Percentiles rank a stretch among this genome's conserved stretches.
Conservation (phyloP, 352 stramenopile genomes). For the Aphanomyces invadans region DNA sequence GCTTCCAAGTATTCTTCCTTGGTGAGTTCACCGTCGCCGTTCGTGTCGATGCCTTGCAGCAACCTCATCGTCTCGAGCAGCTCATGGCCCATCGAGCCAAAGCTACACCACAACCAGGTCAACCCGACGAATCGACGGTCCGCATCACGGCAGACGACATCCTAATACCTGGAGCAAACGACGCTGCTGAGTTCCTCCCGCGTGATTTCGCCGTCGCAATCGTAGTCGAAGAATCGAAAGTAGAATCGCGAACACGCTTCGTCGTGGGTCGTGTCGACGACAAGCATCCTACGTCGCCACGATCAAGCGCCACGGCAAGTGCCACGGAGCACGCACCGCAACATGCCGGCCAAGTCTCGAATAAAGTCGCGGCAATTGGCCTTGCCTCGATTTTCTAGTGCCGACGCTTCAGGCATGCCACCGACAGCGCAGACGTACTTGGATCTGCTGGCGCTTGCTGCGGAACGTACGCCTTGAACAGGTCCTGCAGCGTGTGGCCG, state of each 20-base stretch:
- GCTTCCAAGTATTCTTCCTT: constrained; percentile 19
- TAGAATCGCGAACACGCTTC: constrained; percentile 12
- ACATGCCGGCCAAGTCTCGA: constrained; percentile 5
- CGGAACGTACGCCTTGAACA: neutral
- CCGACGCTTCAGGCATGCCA: no score
- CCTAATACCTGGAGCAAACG: constrained; percentile 3
- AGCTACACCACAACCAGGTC: neutral
- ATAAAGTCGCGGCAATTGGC: constrained; percentile 5
- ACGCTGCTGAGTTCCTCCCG: constrained; percentile 16
- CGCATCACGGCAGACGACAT: no score
- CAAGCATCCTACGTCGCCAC: neutral
- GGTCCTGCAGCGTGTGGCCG: constrained; percentile 4
- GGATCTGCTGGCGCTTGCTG: neutral
- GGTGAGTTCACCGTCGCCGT: constrained; percentile 13
- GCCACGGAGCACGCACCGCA: neutral
- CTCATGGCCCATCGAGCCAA: constrained; percentile 11
- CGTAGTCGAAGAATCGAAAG: constrained; percentile 22
- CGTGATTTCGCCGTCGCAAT: constrained; percentile 8
- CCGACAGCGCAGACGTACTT: neutral
- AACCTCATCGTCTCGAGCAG: constrained; percentile 17
- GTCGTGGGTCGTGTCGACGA: neutral
- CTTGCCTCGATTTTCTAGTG: neutral
- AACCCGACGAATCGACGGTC: neutral
- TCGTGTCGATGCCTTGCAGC: constrained; percentile 9
- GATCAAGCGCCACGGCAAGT: no score